Evolutionary conservation across 345 rosid species (phyloP).

Genomic region (sweet orange (Citrus sinensis)): DNA sequence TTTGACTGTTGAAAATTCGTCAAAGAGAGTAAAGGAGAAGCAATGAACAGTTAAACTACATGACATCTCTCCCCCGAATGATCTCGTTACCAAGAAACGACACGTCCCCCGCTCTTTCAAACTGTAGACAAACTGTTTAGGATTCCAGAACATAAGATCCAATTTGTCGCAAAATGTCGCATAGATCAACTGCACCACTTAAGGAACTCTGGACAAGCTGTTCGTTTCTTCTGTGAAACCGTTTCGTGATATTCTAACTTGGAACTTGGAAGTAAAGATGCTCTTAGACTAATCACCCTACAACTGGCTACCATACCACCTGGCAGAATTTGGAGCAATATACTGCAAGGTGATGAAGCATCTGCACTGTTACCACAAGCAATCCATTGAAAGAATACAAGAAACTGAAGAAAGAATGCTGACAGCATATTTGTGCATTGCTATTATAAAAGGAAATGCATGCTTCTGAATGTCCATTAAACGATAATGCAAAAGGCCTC

Average conservation of each 20-base stretch:
- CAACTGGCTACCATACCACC: background rate
- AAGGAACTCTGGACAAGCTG: background rate
- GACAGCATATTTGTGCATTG: background rate
- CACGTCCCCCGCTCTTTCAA: background rate
- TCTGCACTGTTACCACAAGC: background rate
- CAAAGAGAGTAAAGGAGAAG: too few relatives aligned
- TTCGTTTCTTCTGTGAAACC: background rate
- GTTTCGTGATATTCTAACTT: background rate
- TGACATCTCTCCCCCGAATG: background rate
- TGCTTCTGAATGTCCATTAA: background rate
- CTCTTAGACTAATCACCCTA: background rate
- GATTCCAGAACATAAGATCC: background rate
- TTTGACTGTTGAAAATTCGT: too few relatives aligned
- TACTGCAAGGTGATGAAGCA: background rate
- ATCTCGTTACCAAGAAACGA: background rate
- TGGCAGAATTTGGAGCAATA: background rate
- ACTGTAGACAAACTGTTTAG: background rate
- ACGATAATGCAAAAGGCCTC: background rate
- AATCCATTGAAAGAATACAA: background rate
- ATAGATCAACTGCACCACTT: background rate
- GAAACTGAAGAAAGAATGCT: background rate
- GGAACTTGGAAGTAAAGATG: background rate
- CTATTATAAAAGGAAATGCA: background rate
- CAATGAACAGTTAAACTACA: too few relatives aligned
- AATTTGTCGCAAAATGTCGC: background rate